Percentiles rank a stretch among this genome's conserved stretches.
Conservation (phyloP, 495 filamentous ascomycete genomes). For the Rusavskia elegans region DNA sequence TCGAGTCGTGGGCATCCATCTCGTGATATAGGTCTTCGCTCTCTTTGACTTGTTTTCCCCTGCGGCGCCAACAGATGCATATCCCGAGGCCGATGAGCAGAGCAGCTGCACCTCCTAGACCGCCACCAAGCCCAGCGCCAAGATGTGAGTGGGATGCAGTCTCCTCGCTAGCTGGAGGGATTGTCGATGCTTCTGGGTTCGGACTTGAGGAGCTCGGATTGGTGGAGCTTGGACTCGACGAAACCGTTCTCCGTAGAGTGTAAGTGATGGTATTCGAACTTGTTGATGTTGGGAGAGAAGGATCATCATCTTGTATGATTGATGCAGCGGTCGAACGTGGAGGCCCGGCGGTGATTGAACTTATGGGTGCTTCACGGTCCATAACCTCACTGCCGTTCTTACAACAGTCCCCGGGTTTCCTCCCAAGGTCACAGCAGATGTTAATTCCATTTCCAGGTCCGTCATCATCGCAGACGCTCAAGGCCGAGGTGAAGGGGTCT, state of each 20-base stretch:
- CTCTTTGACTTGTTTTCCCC: neutral
- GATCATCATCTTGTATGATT: neutral
- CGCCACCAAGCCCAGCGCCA: neutral
- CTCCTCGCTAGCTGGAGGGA: neutral
- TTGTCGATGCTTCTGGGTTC: neutral
- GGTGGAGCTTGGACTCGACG: neutral
- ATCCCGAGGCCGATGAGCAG: neutral
- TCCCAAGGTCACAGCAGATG: conserved; percentile 2
- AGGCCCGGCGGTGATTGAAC: neutral
- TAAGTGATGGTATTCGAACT: neutral
- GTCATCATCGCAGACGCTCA: neutral
- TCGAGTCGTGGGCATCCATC: neutral
- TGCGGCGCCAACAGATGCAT: neutral
- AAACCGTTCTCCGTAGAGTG: no score
- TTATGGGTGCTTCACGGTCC: neutral
- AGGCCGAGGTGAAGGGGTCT: neutral
- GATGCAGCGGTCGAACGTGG: neutral
- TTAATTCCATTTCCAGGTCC: neutral
- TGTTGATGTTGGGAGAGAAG: neutral
- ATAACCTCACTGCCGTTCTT: neutral
- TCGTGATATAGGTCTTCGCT: neutral
- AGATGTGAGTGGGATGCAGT: neutral
- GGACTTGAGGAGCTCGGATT: no score
- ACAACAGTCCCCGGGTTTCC: neutral
- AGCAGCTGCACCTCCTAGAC: neutral